phyloP scores from a whole-genome alignment of 441 rosid genomes.

The Populus tomentosa region DNA sequence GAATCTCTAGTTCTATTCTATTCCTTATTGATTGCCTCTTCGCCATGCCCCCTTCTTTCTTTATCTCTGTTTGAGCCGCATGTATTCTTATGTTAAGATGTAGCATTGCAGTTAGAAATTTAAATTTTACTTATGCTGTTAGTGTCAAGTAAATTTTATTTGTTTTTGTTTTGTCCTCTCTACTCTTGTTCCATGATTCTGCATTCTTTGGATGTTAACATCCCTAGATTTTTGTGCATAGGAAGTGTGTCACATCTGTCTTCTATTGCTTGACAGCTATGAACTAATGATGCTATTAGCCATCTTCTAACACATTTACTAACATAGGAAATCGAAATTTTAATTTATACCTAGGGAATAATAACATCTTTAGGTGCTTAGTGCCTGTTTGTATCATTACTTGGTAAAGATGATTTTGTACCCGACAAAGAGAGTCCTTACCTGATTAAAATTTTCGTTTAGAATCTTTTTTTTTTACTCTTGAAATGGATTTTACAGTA shows the following conservation, averaged over 20 bases:
- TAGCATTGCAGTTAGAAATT: neutral
- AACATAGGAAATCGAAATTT: neutral
- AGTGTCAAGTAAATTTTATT: neutral
- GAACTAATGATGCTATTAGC: neutral
- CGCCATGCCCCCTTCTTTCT: neutral
- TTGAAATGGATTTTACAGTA: neutral
- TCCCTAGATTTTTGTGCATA: neutral
- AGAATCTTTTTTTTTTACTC: neutral
- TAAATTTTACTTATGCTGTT: neutral
- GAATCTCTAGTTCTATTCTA: neutral
- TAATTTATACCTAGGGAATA: neutral
- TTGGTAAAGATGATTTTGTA: neutral
- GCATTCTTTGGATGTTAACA: neutral
- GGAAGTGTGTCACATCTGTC: neutral
- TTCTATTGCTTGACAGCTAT: neutral
- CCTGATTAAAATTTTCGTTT: neutral
- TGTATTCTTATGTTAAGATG: neutral
- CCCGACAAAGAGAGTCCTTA: neutral
- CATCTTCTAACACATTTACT: neutral
- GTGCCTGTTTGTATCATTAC: neutral
- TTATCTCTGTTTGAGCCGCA: neutral
- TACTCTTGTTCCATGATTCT: neutral
- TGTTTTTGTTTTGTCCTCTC: neutral
- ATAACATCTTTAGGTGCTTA: conserved; percentile 4
- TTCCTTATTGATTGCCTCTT: neutral